Base-by-base conservation (phyloP, 495 filamentous ascomycete species). In the Annulohypoxylon moriforme region DNA sequence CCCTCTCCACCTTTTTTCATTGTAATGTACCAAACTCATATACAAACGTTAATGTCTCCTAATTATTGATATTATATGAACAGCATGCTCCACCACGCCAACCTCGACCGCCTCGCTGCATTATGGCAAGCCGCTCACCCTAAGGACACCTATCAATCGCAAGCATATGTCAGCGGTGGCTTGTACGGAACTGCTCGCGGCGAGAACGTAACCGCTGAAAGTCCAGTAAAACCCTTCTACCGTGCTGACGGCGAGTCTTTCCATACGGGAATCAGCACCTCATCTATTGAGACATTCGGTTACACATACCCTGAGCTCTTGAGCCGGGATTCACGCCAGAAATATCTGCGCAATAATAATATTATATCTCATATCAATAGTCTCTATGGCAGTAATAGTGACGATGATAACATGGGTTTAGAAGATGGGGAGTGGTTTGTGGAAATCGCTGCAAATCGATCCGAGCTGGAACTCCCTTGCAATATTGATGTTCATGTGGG, bases 71-170 rank as follows among this genome's bases (percentile, higher is more conserved):
- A 13, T 7, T 24, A 29, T 22, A 5, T 5, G 9, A 22, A 8
- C 36, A 82, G 80, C 50, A 78, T 83, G 77, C 76, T 82, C 33
- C 76, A 82, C 64, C 80, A 83, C 72, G 77, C 76, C 62, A 85
- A 87, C 60, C 71, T 85, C 44, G 85, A 86, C 76, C 81, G 83
- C 16, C 75, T 85, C 27, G 64, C 82, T 22, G 81, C 82, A 3
- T 73, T 86, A 55, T 86, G 79, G 81, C 75, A 82, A 46, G 76
- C 76, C 0, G 69, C 81, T 29, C 62, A 83, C 50, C 79, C 76
- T 58, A 63, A 75, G 7, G 47, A 67, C 6, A 60, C 64, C 18
- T 64, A 82, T 40, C 77, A 79, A 42, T 74, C 66, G 0, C 46
- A 64, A 3, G 63, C 67, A 5, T 71, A 67, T 18, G 62, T 11